Conservation (phyloP, 2,329 filamentous ascomycete genomes). For the Phialemoniopsis sp. region DNA sequence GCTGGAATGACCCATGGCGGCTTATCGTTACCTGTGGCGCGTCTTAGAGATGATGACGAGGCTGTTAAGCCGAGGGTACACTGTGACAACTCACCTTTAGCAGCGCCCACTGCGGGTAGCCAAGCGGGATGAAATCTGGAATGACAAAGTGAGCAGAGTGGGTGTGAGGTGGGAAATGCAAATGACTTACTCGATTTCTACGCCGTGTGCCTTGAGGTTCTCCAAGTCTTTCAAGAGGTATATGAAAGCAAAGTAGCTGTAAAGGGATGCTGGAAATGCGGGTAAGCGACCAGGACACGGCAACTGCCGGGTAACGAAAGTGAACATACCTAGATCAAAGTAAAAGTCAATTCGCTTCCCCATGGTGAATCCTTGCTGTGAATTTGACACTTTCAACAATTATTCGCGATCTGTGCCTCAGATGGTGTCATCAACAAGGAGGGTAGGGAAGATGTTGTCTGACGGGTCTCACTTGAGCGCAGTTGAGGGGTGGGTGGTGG, state of each 20-base stretch:
- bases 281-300: background rate
- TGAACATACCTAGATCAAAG: constrained; percentile 58
- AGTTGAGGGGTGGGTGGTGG: no score
- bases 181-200: constrained; percentile 60
- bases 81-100: constrained; percentile 38
- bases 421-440: no score
- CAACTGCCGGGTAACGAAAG: background rate
- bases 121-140: constrained; percentile 67
- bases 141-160: background rate
- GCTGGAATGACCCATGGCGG: constrained; percentile 69
- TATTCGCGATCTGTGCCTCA: no score
- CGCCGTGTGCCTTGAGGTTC: constrained; percentile 50
- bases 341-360: constrained; percentile 40
- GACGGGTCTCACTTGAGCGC: no score
- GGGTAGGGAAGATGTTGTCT: no score
- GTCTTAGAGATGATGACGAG: background rate
- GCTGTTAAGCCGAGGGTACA: no score
- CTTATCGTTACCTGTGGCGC: constrained; percentile 59
- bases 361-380: no score
- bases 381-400: no score
- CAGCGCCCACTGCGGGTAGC: constrained; percentile 61
- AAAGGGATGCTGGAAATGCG: constrained; percentile 53
- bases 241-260: constrained; percentile 51
- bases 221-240: constrained; percentile 54
- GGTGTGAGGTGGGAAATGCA: background rate